Evolutionary conservation across 352 stramenopile species (phyloP).

Genomic region (Phytopythium ostracodes): DNA sequence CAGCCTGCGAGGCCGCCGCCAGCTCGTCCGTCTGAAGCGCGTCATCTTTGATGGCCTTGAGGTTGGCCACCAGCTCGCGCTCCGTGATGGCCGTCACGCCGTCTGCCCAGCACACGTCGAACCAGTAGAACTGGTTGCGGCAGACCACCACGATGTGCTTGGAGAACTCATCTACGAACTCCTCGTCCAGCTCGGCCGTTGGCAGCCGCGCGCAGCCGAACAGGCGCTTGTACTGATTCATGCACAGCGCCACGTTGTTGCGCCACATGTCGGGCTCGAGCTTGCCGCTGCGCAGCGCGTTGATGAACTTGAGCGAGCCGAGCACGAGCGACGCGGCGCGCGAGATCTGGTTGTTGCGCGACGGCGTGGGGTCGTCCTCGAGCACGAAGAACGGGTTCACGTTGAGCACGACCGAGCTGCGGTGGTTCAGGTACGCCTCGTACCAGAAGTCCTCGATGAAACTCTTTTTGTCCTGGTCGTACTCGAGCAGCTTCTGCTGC

Average conservation of each 20-base stretch:
- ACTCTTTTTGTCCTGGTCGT: conserved; percentile 68
- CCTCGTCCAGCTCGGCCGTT: conserved; percentile 57
- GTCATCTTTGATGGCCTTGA: conserved; percentile 88
- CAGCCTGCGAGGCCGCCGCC: conserved; percentile 49
- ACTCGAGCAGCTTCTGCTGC: conserved; percentile 65
- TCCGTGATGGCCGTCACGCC: conserved; percentile 87
- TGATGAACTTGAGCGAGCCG: conserved; percentile 91
- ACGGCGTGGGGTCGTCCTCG: conserved; percentile 86
- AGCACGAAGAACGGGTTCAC: conserved; percentile 97
- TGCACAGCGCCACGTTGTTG: conserved; percentile 88
- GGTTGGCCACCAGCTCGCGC: conserved; percentile 88
- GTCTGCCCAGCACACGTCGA: conserved; percentile 89
- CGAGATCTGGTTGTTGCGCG: conserved; percentile 87
- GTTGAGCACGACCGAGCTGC: conserved; percentile 93
- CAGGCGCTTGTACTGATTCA: conserved; percentile 94
- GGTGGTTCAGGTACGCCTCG: conserved; percentile 93
- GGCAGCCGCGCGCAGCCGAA: conserved; percentile 90
- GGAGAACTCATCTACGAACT: conserved; percentile 76
- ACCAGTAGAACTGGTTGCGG: conserved; percentile 95
- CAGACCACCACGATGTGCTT: conserved; percentile 94
- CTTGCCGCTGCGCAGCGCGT: conserved; percentile 84
- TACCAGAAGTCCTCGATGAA: conserved; percentile 95
- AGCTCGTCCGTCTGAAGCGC: conserved; percentile 60
- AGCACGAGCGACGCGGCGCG: conserved; percentile 89
- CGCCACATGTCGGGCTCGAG: conserved; percentile 91